Evolutionary conservation across 441 rosid genomes (phyloP).

Genomic region (Gossypium aridum): DNA sequence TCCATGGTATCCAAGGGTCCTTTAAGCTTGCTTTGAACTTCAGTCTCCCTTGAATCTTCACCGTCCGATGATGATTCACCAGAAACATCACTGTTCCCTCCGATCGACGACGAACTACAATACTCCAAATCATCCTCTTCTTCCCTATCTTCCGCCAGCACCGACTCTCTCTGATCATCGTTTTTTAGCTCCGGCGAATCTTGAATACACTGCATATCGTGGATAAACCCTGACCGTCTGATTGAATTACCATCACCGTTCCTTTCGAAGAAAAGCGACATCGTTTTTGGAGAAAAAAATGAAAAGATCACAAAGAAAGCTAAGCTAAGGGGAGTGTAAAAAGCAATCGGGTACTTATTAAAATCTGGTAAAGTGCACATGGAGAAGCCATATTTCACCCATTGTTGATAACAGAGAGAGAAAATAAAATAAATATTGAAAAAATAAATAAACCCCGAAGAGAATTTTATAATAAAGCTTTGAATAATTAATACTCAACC

Average conservation of each 20-base stretch:
- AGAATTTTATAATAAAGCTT: neutral
- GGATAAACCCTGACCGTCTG: slow-evolving; percentile 11
- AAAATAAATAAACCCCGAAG: neutral
- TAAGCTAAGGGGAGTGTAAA: neutral
- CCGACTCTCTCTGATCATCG: neutral
- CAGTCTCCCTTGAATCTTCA: slow-evolving; percentile 20
- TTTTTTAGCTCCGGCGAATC: slow-evolving; percentile 7
- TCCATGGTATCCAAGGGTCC: slow-evolving; percentile 38
- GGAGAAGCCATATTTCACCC: slow-evolving; percentile 11
- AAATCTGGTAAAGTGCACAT: slow-evolving; percentile 13
- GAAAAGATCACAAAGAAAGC: neutral
- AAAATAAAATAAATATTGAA: neutral
- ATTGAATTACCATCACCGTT: neutral
- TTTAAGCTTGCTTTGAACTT: slow-evolving; percentile 32
- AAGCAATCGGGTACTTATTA: neutral
- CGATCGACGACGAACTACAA: slow-evolving; percentile 27
- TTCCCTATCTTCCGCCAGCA: slow-evolving; percentile 1
- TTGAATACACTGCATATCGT: slow-evolving; percentile 4
- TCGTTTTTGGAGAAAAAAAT: neutral
- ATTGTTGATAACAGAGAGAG: slow-evolving; percentile 5
- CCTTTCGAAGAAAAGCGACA: slow-evolving; percentile 23
- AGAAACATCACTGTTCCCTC: slow-evolving; percentile 28
- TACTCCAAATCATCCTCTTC: slow-evolving; percentile 13
- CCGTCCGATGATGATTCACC: slow-evolving; percentile 14
- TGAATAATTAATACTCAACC: neutral